Percentiles rank a stretch among this genome's conserved stretches.
Evolutionary conservation across 2,329 filamentous ascomycete genomes (phyloP).

Genomic region (Polychaeton citri): DNA sequence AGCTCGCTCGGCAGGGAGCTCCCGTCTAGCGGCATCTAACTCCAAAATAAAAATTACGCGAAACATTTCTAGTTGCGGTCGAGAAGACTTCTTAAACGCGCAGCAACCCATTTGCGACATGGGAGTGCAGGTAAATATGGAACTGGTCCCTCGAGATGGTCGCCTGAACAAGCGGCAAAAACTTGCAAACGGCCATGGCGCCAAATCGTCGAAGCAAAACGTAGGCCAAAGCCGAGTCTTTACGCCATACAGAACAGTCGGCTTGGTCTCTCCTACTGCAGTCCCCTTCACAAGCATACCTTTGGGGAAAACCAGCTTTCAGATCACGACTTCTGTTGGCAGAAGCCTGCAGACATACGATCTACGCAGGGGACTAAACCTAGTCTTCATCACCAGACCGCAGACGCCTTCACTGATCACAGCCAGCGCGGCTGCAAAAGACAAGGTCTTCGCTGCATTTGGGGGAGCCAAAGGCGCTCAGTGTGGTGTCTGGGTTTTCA

Average conservation of each 20-base stretch:
- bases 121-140: conserved; percentile 2
- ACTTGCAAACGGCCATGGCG: conserved; percentile 25
- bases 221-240: conserved; percentile 57
- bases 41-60: neutral
- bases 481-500: conserved; percentile 78
- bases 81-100: conserved; percentile 9
- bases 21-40: too few relatives aligned
- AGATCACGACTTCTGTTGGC: conserved; percentile 91
- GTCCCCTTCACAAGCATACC: conserved; percentile 85
- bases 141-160: conserved; percentile 1
- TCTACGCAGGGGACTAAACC: conserved; percentile 72
- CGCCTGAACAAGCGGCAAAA: conserved; percentile 69
- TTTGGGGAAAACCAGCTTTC: conserved; percentile 86
- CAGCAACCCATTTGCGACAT: neutral
- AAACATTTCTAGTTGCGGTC: conserved; percentile 6
- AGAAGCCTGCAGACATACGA: conserved; percentile 91
- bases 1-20: too few relatives aligned
- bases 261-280: conserved; percentile 76
- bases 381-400: conserved; percentile 85
- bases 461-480: conserved; percentile 44
- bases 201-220: conserved; percentile 9
- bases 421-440: conserved; percentile 75
- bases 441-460: conserved; percentile 82
- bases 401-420: conserved; percentile 79
- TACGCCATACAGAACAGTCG: conserved; percentile 87